A percentile compares a stretch with the other conserved stretches of the same genome.
Evolutionary conservation across 306 rosid genomes (phyloP).

Genomic region (Nissolia schottii): DNA sequence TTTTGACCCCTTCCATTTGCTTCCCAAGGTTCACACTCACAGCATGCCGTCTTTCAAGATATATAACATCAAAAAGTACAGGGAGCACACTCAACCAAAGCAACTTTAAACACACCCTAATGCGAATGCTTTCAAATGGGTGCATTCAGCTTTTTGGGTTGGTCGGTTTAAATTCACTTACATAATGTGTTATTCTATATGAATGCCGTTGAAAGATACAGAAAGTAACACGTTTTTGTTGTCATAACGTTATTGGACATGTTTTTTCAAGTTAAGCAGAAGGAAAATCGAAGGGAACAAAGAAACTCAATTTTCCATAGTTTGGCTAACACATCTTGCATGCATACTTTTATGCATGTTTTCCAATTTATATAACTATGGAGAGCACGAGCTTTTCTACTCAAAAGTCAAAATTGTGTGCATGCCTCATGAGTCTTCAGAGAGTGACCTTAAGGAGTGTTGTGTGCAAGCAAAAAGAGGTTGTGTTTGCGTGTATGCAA

Average conservation of each 20-base stretch:
- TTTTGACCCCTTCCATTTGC: neutral
- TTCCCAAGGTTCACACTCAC: neutral
- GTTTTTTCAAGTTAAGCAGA: too few species aligned
- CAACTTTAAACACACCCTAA: neutral
- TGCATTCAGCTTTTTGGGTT: neutral
- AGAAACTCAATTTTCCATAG: too few species aligned
- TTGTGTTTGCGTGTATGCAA: slow-evolving; percentile 17
- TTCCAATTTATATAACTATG: neutral
- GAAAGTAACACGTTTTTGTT: neutral
- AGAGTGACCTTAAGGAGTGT: neutral
- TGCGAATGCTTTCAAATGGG: neutral
- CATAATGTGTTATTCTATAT: slow-evolving; percentile 7
- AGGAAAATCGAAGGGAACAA: too few species aligned
- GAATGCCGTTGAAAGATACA: neutral
- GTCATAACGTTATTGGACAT: too few species aligned
- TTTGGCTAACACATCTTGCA: too few species aligned
- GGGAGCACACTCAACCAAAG: slow-evolving; percentile 25
- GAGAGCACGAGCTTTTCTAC: neutral
- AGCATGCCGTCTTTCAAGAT: neutral
- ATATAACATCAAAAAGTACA: neutral
- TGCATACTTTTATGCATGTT: too few species aligned
- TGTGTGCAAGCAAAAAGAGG: neutral
- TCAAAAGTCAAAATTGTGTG: neutral
- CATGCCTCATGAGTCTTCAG: neutral
- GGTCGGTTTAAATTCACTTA: slow-evolving; percentile 14